Base-by-base conservation (phyloP, 306 rosid species). In the Arachis stenosperma region DNA sequence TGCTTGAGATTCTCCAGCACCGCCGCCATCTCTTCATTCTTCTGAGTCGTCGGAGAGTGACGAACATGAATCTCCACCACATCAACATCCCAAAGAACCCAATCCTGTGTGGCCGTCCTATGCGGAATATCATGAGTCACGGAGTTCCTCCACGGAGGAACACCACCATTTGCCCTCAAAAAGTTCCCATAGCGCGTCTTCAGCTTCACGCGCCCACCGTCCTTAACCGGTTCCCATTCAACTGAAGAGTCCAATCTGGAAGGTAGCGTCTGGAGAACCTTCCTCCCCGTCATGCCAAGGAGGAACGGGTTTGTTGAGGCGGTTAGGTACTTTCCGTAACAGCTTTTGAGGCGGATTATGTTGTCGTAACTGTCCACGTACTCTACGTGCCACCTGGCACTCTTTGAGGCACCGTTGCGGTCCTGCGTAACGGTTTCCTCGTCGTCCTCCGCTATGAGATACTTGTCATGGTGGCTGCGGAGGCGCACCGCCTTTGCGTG, bases 91-190 rank as follows among this genome's bases (percentile, higher is more conserved):
- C 97, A 94, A 43, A 89, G 58, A 42, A 94, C 44, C 99, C 99
- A 91, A 58, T 94, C 97, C 77, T 89, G 99, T 0, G 96, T 94
- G 0, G 72, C 73, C 10, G 97, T 85, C 58, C 97, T 75, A 6
- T 85, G 90, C 0, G 99, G 99, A 14, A 87, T 66, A 44, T 94
- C 99, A 54, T 90, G 96, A 15, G 99, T 94, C 7, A 94, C 87
- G 3, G 96, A 86, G 81, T 94, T 91, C 15, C 95, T 59, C 99
- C 99, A 94, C 1, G 97, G 97, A 0, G 99, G 99, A 15, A 94
- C 6, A 0, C 97, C 96, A 0, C 96, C 96, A 46, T 94, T 94
- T 2, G 90, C 99, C 8, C 99, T 76, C 41, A 94, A 68, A 69
- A 91, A 94, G 51, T 94, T 77, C 0, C 96, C 99, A 37, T 91